Evolutionary conservation across 1,284 basidiomycete species (phyloP), one percentile per base, ranked within the genome.

Genomic region (Phaffia rhodozyma): DNA sequence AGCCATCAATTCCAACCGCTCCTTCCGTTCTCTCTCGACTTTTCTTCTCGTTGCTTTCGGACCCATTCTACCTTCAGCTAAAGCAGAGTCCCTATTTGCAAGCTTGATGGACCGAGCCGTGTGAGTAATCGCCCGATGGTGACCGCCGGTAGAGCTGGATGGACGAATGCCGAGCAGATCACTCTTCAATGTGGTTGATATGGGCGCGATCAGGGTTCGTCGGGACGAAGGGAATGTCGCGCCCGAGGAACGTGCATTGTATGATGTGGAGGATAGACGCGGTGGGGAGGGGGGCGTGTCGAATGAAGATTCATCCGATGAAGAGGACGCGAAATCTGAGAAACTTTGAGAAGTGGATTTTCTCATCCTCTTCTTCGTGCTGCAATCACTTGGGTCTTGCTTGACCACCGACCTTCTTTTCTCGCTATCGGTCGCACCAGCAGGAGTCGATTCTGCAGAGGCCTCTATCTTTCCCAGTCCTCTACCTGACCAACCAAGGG

Each of bases 91-190:
- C 58, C 32, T 21, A 9, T 50, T 32, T 7, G 29, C 30, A 23
- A 32, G 50, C 27, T 52, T 29, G 29, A 60, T 52, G 13, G 51
- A 32, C 25, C 4, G 50, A 50, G 21, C 21, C 21, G 58, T 5
- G 30, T 60, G 58, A 18, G 58, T 60, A 11, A 60, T 50, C 16
- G 38, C 38, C 38, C 58, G 58, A 29, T 52, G 30, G 6, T 51
- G 25, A n/a, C 30, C 21, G 25, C 25, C 54, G 32, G 23, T 25
- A 9, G n/a, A 32, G 20, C 34, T 23, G 9, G 58, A 29, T 23
- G 58, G 53, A 20, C 50, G 27, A 21, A 60, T 20, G 13, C 58
- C 58, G 32, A 30, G 58, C 9, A 25, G 21, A 5, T 48, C 34
- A 6, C 32, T 49, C 27, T 50, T 48, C 7, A 60, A 38, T 9